Base-by-base conservation (phyloP, 2,329 filamentous ascomycete species). In the Botrytis sinoallii region DNA sequence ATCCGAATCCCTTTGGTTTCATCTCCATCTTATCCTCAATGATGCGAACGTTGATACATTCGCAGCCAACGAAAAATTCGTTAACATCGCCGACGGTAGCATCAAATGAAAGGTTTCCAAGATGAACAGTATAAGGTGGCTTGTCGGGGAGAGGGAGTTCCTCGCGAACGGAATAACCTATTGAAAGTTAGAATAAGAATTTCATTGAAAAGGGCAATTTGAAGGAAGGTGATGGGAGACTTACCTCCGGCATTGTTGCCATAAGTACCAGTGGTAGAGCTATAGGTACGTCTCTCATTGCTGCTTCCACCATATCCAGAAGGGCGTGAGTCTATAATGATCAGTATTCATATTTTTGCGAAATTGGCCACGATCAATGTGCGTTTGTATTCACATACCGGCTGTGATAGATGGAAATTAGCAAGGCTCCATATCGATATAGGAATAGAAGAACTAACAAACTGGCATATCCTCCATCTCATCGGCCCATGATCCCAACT, bases 1-100 rank as follows among this genome's bases (percentile, higher is more conserved):
- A 99, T 75, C 95, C 96, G 80, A 99, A 99, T 67, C 96, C 96
- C 87, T 99, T 99, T 77, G 96, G 96, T 81, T 95, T 94, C 83
- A 92, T 90, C 82, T 96, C 92, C 83, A 97, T 88, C 82, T 95
- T 96, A 84, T 99, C 97, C 85, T 98, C 95, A 77, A 99, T 97
- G 80, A 99, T 94, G 80, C 96, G 93, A 77, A 99, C 94, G 82
- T 90, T 98, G 77, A 92, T 92, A 79, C 98, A 91, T 77, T 94
- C 89, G 83, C 95, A 98, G 73, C 88, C 93, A 70, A 87, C 85
- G 81, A 99, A 97, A 81, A 98, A 96, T 70, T 94, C 92, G 79
- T 88, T 90, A 76, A 99, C 91, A 80, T 95, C 92, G 78, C 91
- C 92, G 77, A 89, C 88, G 71, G 93, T 96, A 73, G 95, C 93